These are phyloP conservation scores for Thalassiosira livingstoniorum DNA, from an alignment of 352 stramenopile genomes.

Conservation along the genomic window DNA sequence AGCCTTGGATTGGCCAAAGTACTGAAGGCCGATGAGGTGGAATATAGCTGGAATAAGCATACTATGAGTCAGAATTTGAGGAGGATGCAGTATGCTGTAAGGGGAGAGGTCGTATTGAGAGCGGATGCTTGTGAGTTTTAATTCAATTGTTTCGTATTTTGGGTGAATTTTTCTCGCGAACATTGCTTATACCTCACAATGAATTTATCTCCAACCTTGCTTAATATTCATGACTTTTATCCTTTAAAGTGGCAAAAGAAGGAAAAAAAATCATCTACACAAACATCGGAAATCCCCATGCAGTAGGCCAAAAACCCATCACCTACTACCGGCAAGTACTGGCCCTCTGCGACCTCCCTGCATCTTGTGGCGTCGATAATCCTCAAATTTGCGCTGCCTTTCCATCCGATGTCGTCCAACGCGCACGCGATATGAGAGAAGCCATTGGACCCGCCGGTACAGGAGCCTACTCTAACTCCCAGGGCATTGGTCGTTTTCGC, in stretches of 20 bases:
- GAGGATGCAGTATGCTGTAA: conserved; percentile 82
- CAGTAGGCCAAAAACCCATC: conserved; percentile 94
- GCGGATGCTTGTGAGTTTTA: conserved; percentile 61
- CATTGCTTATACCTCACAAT: not conserved
- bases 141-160: not conserved
- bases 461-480: conserved; percentile 81
- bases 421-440: conserved; percentile 68
- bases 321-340: conserved; percentile 87
- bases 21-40: conserved; percentile 11
- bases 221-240: too few relatives aligned
- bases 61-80: conserved; percentile 77
- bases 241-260: conserved; percentile 46
- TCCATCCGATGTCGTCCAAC: conserved; percentile 71
- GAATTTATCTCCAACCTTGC: not conserved
- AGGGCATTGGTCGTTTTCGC: conserved; percentile 76
- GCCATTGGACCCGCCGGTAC: conserved; percentile 69
- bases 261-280: conserved; percentile 92
- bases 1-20: conserved; percentile 27
- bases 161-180: not conserved
- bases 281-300: conserved; percentile 97
- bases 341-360: conserved; percentile 73
- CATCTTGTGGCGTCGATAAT: conserved; percentile 69
- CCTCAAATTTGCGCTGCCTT: conserved; percentile 58
- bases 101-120: conserved; percentile 79
- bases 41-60: conserved; percentile 65